phyloP scores from a whole-genome alignment of 768 basidiomycete genomes.

The Lactarius deliciosus region DNA sequence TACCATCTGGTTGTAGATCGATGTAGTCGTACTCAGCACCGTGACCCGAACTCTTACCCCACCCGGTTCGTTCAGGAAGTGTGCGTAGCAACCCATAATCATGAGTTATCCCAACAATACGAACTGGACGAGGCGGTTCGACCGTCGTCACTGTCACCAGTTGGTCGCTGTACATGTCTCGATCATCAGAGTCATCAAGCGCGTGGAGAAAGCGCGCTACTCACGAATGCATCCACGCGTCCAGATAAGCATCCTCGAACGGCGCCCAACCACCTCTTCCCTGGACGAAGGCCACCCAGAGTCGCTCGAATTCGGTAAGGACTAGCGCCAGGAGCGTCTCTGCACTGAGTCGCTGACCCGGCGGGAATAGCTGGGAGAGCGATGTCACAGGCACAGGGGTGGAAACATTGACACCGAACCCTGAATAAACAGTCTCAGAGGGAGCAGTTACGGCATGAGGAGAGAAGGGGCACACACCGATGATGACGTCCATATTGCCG shows the following conservation, averaged over 20 bases:
- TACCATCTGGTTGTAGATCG: conserved; percentile 95
- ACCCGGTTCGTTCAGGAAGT: conserved; percentile 51
- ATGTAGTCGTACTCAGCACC: conserved; percentile 52
- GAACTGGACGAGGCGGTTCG: conserved; percentile 64
- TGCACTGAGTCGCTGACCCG: conserved; percentile 49
- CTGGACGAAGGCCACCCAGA: conserved; percentile 74
- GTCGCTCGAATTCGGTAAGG: conserved; percentile 69
- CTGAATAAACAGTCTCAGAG: conserved; percentile 42
- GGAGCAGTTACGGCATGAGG: neutral
- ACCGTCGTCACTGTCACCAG: conserved; percentile 78
- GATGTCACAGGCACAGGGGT: conserved; percentile 83
- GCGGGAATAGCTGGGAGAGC: conserved; percentile 62
- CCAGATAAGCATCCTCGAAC: conserved; percentile 77
- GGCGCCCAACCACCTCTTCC: conserved; percentile 71
- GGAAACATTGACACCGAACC: conserved; percentile 85
- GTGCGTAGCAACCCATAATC: conserved; percentile 89
- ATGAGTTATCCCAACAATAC: conserved; percentile 81
- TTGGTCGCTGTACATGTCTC: conserved; percentile 57
- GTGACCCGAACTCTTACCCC: conserved; percentile 29
- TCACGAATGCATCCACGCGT: conserved; percentile 89
- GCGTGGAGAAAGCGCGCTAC: conserved; percentile 37
- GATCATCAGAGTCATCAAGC: neutral
- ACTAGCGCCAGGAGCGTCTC: conserved; percentile 77
- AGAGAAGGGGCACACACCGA: conserved; percentile 57
- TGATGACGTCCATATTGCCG: conserved; percentile 69